phyloP scores from a whole-genome alignment of 2,329 filamentous ascomycete genomes.

The Emmonsia crescens region DNA sequence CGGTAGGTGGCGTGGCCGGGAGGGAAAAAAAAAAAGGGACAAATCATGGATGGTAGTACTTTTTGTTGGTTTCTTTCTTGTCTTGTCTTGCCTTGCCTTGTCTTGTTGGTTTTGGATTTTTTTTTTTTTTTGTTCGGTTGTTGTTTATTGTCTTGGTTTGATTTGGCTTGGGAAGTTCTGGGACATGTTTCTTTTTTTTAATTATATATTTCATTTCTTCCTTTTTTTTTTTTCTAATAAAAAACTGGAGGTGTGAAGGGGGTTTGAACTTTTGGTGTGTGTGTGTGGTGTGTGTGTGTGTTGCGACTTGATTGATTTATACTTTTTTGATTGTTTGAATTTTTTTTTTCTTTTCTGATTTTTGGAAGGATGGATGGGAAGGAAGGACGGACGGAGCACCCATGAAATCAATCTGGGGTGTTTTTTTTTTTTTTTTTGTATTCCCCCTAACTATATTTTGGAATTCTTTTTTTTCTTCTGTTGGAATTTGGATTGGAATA shows the following conservation, averaged over 20 bases:
- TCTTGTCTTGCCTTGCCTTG: no score
- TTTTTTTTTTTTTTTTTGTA: neutral
- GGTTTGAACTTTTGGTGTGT: neutral
- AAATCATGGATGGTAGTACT: conserved; percentile 13
- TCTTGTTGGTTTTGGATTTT: neutral
- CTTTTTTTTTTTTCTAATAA: no score
- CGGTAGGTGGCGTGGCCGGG: conserved; percentile 7
- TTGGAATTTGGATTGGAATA: neutral
- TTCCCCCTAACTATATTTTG: neutral
- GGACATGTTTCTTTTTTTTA: no score
- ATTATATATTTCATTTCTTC: neutral
- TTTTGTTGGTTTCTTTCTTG: conserved; percentile 15
- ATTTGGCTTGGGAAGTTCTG: neutral
- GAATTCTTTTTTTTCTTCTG: neutral
- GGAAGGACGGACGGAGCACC: neutral
- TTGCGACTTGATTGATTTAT: neutral
- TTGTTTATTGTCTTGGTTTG: neutral
- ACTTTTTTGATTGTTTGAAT: no score
- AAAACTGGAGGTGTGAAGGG: neutral
- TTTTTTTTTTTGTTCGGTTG: neutral
- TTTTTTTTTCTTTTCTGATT: no score
- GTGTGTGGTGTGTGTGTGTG: no score
- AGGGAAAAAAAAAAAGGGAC: neutral
- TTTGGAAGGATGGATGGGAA: neutral
- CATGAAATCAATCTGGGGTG: neutral